Percentiles rank a stretch among this genome's conserved stretches.
phyloP scores from a whole-genome alignment of 345 rosid genomes.

The Cardamine chenopodiifolia region DNA sequence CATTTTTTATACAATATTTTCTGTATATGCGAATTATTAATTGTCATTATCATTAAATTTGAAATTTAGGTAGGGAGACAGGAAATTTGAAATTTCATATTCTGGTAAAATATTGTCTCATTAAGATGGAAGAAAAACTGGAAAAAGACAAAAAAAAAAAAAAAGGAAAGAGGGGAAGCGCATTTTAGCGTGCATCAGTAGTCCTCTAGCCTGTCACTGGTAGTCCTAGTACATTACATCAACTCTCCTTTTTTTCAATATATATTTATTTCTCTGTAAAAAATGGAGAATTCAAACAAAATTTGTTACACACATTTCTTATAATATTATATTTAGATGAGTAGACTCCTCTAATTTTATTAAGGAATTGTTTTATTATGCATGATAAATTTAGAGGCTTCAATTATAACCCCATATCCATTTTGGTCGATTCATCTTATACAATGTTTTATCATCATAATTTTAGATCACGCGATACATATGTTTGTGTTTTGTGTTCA shows the following conservation, averaged over 20 bases:
- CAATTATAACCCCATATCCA: not conserved
- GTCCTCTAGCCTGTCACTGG: constrained; percentile 17
- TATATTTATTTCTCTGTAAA: not conserved
- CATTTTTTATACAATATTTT: constrained; percentile 13
- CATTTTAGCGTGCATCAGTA: constrained; percentile 24
- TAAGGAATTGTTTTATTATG: not conserved
- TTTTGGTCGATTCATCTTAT: no score
- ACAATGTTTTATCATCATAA: no score
- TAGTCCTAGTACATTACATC: constrained; percentile 35
- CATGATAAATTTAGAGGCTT: not conserved
- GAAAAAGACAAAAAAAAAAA: not conserved
- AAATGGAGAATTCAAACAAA: not conserved
- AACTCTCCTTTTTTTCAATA: not conserved
- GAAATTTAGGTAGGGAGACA: constrained; percentile 15
- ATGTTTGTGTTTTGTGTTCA: no score
- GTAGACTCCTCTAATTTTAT: not conserved
- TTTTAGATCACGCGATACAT: no score
- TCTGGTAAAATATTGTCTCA: constrained; percentile 7
- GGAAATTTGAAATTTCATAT: not conserved
- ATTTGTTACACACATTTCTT: not conserved
- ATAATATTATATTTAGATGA: not conserved
- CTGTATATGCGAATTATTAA: constrained; percentile 19
- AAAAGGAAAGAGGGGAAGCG: not conserved
- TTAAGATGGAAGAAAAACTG: constrained; percentile 11
- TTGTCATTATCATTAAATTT: constrained; percentile 1